phyloP scores from a whole-genome alignment of 2,329 filamentous ascomycete species.

The Westerdykella aurantiaca region DNA sequence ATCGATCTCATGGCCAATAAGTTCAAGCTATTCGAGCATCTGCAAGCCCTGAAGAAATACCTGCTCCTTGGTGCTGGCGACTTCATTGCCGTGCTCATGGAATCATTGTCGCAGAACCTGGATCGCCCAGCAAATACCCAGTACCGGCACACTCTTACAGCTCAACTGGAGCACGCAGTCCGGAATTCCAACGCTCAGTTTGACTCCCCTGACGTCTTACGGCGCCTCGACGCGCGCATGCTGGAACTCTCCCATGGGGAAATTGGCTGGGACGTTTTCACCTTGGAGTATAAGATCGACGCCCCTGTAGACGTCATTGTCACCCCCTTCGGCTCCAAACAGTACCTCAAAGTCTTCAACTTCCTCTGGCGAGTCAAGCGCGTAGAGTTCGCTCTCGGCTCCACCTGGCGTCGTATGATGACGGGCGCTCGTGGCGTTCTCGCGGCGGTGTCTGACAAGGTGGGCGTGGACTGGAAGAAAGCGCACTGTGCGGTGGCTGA shows the following conservation, averaged over 20 bases:
- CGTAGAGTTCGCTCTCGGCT: constrained; percentile 87
- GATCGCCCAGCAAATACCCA: constrained; percentile 95
- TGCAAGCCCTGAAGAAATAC: constrained; percentile 89
- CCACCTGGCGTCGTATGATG: constrained; percentile 92
- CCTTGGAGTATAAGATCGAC: constrained; percentile 96
- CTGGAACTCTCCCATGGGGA: constrained; percentile 92
- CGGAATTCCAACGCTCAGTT: constrained; percentile 96
- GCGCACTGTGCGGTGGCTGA: constrained; percentile 86
- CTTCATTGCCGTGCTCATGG: constrained; percentile 95
- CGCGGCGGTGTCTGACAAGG: constrained; percentile 64
- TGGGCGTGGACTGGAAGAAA: constrained; percentile 79
- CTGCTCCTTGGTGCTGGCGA: constrained; percentile 92
- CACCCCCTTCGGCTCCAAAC: constrained; percentile 88
- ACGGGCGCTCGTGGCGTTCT: constrained; percentile 91
- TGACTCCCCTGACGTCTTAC: constrained; percentile 84
- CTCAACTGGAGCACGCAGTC: constrained; percentile 96
- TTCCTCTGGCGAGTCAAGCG: constrained; percentile 98
- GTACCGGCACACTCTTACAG: constrained; percentile 92
- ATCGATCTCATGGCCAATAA: constrained; percentile 92
- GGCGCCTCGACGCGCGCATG: constrained; percentile 94
- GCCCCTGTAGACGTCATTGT: constrained; percentile 95
- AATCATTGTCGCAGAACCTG: constrained; percentile 85
- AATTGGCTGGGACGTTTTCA: constrained; percentile 99
- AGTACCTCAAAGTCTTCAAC: constrained; percentile 99
- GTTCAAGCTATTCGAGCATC: constrained; percentile 89